Base-by-base conservation (phyloP, 768 basidiomycete genomes). In the Leccinum rimulosum region DNA sequence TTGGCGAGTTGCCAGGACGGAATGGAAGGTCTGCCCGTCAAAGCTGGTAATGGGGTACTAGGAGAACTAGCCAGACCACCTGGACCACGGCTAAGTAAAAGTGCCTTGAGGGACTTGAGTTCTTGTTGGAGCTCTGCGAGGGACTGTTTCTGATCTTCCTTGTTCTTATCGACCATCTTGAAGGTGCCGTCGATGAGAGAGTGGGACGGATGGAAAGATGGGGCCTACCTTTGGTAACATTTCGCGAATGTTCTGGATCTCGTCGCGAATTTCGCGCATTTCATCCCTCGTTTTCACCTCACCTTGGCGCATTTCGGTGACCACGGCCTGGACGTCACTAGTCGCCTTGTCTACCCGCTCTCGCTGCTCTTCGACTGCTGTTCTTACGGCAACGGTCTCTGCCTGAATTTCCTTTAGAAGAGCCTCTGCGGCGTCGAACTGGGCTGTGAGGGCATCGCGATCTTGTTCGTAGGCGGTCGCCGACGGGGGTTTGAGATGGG, bases 101-200 rank as follows among this genome's bases (percentile, higher is more conserved):
- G 80, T 0, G 95, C 86, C 72, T 98, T 98, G 61, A 98, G 78
- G 0, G 95, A 98, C 69, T 95, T 94, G 67, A 98, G 82, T 70
- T 98, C 96, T 64, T 93, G 87, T 66, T 97, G 95, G 12, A 98
- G 80, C 66, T 98, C 96, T 55, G 81, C 76, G 14, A 98, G 79
- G 1, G 93, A 91, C 60, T 89, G 85, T 22, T 84, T 82, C 73
- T 97, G 94, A 14, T 84, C 81, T 56, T 93, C 88, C 70, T 93
- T 91, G 70, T 89, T 92, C 76, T 92, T 95, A 57, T 97, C 93
- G 55, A 97, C 88, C 91, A 98, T 92, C 95, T 98, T 62, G 55
- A 40, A 28, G 12, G 33, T 12, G 15, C 2, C 12, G 6, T 12
- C 5, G 28, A 38, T 70, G 5, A 56, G 54, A 61, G n/a, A 3